These are phyloP conservation scores for Ophryocystis elektroscirrha DNA, from an alignment of 169 alveolate genomes.

Conservation along the genomic window DNA sequence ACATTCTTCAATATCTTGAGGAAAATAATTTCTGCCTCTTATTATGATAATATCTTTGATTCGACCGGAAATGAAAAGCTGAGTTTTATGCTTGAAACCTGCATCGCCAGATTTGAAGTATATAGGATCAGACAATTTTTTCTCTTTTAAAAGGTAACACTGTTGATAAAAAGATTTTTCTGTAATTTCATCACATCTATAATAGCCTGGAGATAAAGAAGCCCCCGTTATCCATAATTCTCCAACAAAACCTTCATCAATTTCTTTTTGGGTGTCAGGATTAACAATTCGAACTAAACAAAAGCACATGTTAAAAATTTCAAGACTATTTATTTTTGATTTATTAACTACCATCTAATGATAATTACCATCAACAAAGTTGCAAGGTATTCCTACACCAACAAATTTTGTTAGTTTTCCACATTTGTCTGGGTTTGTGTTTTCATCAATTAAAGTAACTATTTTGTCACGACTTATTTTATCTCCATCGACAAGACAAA, in stretches of 20 bases:
- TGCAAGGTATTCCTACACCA: too few species aligned
- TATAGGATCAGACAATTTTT: constrained; percentile 19
- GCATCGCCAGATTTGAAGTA: constrained; percentile 36
- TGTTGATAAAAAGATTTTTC: constrained; percentile 8
- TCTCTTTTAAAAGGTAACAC: constrained; percentile 3
- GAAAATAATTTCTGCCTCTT: constrained; percentile 37
- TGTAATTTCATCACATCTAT: constrained; percentile 22
- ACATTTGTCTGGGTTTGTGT: too few species aligned
- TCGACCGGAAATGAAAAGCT: constrained; percentile 34
- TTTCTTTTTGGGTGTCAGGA: constrained; percentile 28
- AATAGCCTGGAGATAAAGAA: constrained; percentile 33
- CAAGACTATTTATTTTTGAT: too few species aligned
- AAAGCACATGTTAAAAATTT: too few species aligned
- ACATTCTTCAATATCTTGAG: constrained; percentile 38
- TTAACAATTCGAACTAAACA: constrained; percentile 35
- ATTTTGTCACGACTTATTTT: neutral
- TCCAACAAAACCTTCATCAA: constrained; percentile 22
- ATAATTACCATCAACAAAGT: too few species aligned
- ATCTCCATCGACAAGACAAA: neutral
- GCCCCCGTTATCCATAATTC: constrained; percentile 29
- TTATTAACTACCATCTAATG: too few species aligned
- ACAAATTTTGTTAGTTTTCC: too few species aligned
- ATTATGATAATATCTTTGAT: constrained; percentile 33
- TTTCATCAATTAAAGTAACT: too few species aligned
- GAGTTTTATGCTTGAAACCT: constrained; percentile 29